These are phyloP conservation scores for Rhizopus sp. DNA, from an alignment of 371 early-diverging fungal species.

Conservation along the genomic window DNA sequence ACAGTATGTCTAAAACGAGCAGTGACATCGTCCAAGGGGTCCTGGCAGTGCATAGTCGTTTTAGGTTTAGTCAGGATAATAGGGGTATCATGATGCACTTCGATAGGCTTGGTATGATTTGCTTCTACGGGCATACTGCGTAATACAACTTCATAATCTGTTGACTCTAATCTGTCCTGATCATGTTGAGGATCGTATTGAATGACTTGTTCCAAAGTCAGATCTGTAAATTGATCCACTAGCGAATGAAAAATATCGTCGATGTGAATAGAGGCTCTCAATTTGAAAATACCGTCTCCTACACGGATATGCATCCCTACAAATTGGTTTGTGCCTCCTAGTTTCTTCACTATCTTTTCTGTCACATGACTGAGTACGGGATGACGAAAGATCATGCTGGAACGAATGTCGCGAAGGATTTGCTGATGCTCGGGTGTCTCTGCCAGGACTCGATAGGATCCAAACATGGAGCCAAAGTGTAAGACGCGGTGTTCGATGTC, in stretches of 20 bases:
- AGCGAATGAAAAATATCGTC: conserved; percentile 50
- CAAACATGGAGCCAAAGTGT: conserved; percentile 64
- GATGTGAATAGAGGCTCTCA: conserved; percentile 41
- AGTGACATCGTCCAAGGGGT: conserved; percentile 7
- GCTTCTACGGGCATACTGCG: neutral
- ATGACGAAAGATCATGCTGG: conserved; percentile 52
- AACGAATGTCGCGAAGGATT: conserved; percentile 38
- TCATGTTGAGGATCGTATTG: conserved; percentile 32
- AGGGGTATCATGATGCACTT: conserved; percentile 15
- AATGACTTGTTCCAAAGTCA: conserved; percentile 27
- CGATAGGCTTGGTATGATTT: conserved; percentile 27
- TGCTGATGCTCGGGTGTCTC: conserved; percentile 41
- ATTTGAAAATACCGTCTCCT: conserved; percentile 55
- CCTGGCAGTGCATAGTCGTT: conserved; percentile 21
- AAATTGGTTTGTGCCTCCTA: conserved; percentile 47
- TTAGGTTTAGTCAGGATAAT: neutral
- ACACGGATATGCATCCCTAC: conserved; percentile 59
- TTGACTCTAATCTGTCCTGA: conserved; percentile 27
- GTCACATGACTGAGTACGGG: conserved; percentile 50
- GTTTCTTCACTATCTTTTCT: conserved; percentile 33
- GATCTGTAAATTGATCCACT: conserved; percentile 41
- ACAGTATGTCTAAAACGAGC: conserved; percentile 31
- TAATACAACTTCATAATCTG: conserved; percentile 8
- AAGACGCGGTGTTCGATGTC: conserved; percentile 42
- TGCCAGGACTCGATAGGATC: conserved; percentile 53